Evolutionary conservation across 306 rosid species (phyloP).

Genomic region (Trifolium subterraneum): DNA sequence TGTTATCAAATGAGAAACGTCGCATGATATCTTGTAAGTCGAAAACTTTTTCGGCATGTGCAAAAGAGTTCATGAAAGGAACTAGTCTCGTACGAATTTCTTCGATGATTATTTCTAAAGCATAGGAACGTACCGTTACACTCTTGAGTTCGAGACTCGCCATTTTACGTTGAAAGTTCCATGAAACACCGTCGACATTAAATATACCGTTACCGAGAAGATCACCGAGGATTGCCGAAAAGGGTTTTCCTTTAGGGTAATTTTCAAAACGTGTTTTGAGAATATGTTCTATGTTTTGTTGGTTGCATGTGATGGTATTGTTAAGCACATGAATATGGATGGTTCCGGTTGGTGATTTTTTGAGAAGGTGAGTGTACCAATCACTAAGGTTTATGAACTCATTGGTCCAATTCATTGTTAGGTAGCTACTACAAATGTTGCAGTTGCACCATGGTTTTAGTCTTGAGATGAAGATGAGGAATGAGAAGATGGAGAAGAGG

Average conservation of each 20-base stretch:
- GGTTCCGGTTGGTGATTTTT: slow-evolving; percentile 58
- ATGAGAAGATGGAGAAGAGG: slow-evolving; percentile 56
- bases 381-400: slow-evolving; percentile 64
- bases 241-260: slow-evolving; percentile 82
- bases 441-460: slow-evolving; percentile 87
- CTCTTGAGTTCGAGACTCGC: slow-evolving; percentile 74
- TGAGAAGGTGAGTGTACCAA: slow-evolving; percentile 79
- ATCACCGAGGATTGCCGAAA: slow-evolving; percentile 77
- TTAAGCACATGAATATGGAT: slow-evolving; percentile 69
- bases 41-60: neutral
- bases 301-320: slow-evolving; percentile 69
- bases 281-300: slow-evolving; percentile 75
- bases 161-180: slow-evolving; percentile 85
- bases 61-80: slow-evolving; percentile 42
- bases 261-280: slow-evolving; percentile 70
- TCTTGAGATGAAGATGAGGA: slow-evolving; percentile 56
- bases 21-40: slow-evolving; percentile 59
- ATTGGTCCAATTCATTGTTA: slow-evolving; percentile 51
- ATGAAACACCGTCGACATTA: slow-evolving; percentile 71
- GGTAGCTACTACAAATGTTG: slow-evolving; percentile 53
- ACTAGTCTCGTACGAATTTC: slow-evolving; percentile 60
- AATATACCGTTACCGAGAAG: slow-evolving; percentile 81
- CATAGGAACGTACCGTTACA: slow-evolving; percentile 62
- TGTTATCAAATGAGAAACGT: slow-evolving; percentile 76
- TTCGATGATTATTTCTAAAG: slow-evolving; percentile 45